Evolutionary conservation across 768 basidiomycete genomes (phyloP).

Genomic region (Trametes gibbosa): DNA sequence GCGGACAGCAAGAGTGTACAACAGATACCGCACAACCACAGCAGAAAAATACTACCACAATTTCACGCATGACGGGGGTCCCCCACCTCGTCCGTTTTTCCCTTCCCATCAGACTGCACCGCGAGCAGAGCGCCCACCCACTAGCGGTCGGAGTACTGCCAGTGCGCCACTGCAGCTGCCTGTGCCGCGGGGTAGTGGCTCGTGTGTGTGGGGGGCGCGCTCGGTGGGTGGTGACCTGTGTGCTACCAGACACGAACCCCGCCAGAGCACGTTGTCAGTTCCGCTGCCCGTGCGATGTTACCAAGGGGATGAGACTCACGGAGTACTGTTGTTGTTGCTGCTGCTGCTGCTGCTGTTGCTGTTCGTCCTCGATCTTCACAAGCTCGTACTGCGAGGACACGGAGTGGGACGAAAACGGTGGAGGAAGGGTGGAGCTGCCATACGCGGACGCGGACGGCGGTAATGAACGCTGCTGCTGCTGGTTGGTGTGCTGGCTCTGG

Average conservation of each 20-base stretch:
- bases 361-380: slow-evolving; percentile 70
- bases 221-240: neutral
- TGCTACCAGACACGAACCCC: neutral
- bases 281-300: neutral
- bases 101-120: neutral
- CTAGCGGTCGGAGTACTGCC: slow-evolving; percentile 16
- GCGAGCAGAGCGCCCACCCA: neutral
- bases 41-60: neutral
- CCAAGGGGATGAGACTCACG: slow-evolving; percentile 34
- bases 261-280: neutral
- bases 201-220: neutral
- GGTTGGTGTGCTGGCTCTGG: neutral
- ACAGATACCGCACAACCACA: neutral
- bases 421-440: slow-evolving; percentile 15
- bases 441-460: slow-evolving; percentile 3
- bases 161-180: slow-evolving; percentile 9
- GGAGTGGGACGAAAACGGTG: slow-evolving; percentile 19
- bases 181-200: slow-evolving; percentile 10
- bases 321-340: slow-evolving; percentile 41
- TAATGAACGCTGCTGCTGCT: neutral
- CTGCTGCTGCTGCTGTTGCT: slow-evolving; percentile 38
- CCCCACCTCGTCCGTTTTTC: neutral
- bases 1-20: slow-evolving; percentile 1
- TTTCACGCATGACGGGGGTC: neutral
- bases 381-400: slow-evolving; percentile 35